Conservation (phyloP, 768 basidiomycete species). For the Neoboletus magnificus region DNA sequence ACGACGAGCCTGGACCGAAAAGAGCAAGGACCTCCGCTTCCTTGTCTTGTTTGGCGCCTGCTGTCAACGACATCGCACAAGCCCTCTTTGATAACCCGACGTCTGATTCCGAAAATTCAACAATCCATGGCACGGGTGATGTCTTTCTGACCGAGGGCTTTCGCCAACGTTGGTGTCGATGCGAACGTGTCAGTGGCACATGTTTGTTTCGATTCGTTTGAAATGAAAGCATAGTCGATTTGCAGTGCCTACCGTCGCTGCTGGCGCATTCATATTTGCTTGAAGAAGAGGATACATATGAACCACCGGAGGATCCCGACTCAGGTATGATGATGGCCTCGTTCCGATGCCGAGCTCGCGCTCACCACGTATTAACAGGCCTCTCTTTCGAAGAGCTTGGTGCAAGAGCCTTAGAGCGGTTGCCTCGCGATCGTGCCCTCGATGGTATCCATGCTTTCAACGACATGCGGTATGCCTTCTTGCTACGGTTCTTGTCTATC, state of each 20-base stretch:
- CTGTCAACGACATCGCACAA: conserved; percentile 44
- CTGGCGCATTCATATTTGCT: conserved; percentile 57
- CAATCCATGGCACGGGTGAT: conserved; percentile 58
- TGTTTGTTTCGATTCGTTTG: neutral
- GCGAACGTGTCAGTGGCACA: conserved; percentile 45
- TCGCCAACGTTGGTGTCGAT: conserved; percentile 78
- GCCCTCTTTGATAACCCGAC: conserved; percentile 34
- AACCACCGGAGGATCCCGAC: conserved; percentile 85
- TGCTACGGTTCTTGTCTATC: neutral
- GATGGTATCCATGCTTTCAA: conserved; percentile 86
- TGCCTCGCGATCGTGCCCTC: conserved; percentile 78
- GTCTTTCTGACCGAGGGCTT: conserved; percentile 73
- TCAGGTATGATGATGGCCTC: conserved; percentile 45
- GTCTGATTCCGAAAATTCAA: conserved; percentile 14
- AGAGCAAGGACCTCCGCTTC: conserved; percentile 38
- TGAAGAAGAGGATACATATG: conserved; percentile 79
- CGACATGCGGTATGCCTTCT: conserved; percentile 61
- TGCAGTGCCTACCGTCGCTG: conserved; percentile 59
- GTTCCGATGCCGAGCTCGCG: neutral
- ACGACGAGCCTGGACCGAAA: conserved; percentile 41
- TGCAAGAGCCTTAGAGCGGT: conserved; percentile 65
- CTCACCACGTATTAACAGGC: conserved; percentile 37
- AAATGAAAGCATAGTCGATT: neutral
- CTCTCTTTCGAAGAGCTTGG: conserved; percentile 82
- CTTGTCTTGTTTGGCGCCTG: conserved; percentile 55